These are phyloP conservation scores for Saccharomyces uvarum DNA, from an alignment of 1,139 yeast species.

Conservation along the genomic window DNA sequence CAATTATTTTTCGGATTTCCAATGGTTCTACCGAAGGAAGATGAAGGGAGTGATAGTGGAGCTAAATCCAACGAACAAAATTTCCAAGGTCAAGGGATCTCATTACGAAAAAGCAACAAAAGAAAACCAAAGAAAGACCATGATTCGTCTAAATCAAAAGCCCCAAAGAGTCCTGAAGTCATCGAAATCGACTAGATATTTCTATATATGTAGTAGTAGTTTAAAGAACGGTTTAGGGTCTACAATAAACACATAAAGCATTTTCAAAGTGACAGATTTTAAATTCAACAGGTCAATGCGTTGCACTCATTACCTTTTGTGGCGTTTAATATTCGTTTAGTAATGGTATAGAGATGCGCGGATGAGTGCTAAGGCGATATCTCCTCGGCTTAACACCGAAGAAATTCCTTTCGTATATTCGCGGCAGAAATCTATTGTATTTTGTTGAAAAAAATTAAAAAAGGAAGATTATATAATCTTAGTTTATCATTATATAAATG, in stretches of 20 bases:
- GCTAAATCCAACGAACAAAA: constrained; percentile 25
- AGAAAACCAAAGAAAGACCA: constrained; percentile 51
- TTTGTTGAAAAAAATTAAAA: not conserved
- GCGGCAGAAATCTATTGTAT: not conserved
- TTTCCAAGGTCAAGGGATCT: constrained; percentile 60
- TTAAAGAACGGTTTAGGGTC: not conserved
- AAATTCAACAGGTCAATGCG: not conserved
- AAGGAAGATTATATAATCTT: not conserved
- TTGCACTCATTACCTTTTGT: not conserved
- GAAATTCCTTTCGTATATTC: not conserved
- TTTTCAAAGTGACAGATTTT: not conserved
- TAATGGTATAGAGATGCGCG: not conserved
- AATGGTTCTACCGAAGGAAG: constrained; percentile 58
- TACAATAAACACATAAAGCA: not conserved
- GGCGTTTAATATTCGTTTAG: not conserved
- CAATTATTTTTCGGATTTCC: constrained; percentile 94
- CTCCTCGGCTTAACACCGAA: not conserved
- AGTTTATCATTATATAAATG: not conserved
- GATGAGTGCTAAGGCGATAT: not conserved
- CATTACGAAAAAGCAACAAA: constrained; percentile 66
- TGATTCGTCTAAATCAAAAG: constrained; percentile 35
- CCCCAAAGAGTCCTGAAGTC: constrained; percentile 62
- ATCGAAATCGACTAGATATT: constrained; percentile 61
- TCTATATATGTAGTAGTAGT: not conserved
- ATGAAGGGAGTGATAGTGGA: constrained; percentile 35